Evolutionary conservation across 495 filamentous ascomycete genomes (phyloP), one percentile per base, ranked within the genome.

Genomic region (Corynascus novoguineensis): DNA sequence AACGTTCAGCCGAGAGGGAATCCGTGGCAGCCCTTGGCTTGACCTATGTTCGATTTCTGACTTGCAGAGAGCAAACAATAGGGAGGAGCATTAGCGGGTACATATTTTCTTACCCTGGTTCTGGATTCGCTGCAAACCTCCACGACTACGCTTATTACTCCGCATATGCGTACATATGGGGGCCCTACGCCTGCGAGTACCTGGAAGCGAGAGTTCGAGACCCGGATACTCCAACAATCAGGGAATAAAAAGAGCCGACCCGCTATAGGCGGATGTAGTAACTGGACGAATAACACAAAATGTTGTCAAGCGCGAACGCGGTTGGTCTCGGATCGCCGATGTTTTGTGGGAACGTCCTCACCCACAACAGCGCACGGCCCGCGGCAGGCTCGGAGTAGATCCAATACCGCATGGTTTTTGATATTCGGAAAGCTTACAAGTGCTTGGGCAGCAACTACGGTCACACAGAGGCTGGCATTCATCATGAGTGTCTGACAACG

Each of bases 401-500:
- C n/a, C n/a, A n/a, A n/a, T n/a, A n/a, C n/a, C n/a, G n/a, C n/a
- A n/a, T n/a, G n/a, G n/a, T n/a, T n/a, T 31, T 27, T 21, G 21
- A 10, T 25, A 14, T 4, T 17, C 24, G 24, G 35, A 25, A 15
- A n/a, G 27, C 10, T 24, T 27, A 25, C 24, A 38, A 29, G 15
- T n/a, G n/a, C 29, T 55, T 22, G 44, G 53, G 44, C 53, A 55
- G 53, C 44, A 55, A 37, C 31, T 46, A 14, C 21, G 31, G 53
- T 55, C 17, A 15, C 44, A 48, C 53, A 34, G 48, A 9, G 42
- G 44, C 42, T 24, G 35, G n/a, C 14, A 28, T 27, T n/a, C 17
- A 11, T 8, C 49, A 35, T 5, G 15, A 14, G 11, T 19, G 17
- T 4, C 29, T 31, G 29, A 41, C 15, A 19, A 17, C 10, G 37